phyloP scores from a whole-genome alignment of 75 land plant species.

The Pinus albicaulis region DNA sequence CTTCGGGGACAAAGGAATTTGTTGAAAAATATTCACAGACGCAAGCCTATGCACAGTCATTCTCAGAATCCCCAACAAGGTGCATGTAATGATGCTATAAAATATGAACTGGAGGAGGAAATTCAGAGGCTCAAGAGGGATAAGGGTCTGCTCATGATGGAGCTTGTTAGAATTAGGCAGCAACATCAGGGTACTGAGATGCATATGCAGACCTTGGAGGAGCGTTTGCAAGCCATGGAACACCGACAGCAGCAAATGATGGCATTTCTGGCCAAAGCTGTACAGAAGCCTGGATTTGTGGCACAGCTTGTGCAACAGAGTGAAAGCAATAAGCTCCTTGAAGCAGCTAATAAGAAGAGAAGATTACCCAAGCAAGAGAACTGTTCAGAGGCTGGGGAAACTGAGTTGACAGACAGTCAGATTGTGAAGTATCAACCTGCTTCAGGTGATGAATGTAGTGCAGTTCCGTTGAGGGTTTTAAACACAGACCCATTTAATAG shows the following conservation, averaged over 20 bases:
- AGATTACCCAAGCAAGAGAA: conserved; percentile 31
- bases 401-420: conserved; percentile 9
- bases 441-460: conserved; percentile 6
- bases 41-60: conserved; percentile 69
- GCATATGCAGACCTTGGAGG: conserved; percentile 33
- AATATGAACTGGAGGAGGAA: conserved; percentile 48
- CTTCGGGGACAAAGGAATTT: conserved; percentile 52
- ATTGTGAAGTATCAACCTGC: conserved; percentile 7
- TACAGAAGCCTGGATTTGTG: conserved; percentile 55
- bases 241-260: conserved; percentile 40
- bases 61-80: conserved; percentile 16
- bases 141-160: conserved; percentile 33
- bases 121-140: conserved; percentile 52
- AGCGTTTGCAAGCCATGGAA: conserved; percentile 39
- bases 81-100: conserved; percentile 32
- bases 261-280: conserved; percentile 24
- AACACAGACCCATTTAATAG: conserved; percentile 30
- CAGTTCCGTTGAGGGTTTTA: neutral
- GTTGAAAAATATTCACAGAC: conserved; percentile 59
- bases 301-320: conserved; percentile 27
- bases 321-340: conserved; percentile 25
- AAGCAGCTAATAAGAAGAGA: conserved; percentile 41
- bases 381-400: conserved; percentile 15
- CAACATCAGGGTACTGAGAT: conserved; percentile 32
- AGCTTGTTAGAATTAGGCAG: conserved; percentile 40